Evolutionary conservation across 2,329 filamentous ascomycete genomes (phyloP).

Genomic region (Fusarium illudens): DNA sequence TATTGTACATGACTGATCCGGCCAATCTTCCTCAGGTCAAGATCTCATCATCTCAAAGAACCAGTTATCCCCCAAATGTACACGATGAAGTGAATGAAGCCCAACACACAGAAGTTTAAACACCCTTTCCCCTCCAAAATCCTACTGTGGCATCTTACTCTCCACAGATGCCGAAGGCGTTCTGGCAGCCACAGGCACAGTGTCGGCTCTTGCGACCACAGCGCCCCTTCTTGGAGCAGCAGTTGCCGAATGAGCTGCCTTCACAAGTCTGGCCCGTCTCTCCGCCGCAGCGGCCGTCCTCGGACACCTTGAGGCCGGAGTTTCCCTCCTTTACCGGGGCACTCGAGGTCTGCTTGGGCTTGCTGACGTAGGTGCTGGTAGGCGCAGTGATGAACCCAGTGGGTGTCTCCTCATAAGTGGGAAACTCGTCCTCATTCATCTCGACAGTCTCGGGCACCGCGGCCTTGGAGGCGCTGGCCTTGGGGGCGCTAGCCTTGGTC

Average conservation of each 20-base stretch:
- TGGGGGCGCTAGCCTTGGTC: conserved; percentile 12
- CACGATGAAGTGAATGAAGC: conserved; percentile 35
- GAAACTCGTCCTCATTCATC: conserved; percentile 9
- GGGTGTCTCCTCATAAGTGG: conserved; percentile 21
- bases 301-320: conserved; percentile 44
- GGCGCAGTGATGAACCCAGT: conserved; percentile 8
- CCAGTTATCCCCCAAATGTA: conserved; percentile 32
- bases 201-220: conserved; percentile 50
- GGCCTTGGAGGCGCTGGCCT: conserved; percentile 9
- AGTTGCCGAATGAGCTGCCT: conserved; percentile 53
- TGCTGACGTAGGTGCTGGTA: conserved; percentile 7
- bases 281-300: conserved; percentile 53
- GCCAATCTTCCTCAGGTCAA: conserved; percentile 20
- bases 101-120: not conserved
- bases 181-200: conserved; percentile 50
- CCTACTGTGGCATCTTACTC: conserved; percentile 1
- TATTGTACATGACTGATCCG: conserved; percentile 10
- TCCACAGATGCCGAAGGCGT: conserved; percentile 48
- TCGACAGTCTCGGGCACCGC: conserved; percentile 19
- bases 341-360: conserved; percentile 29
- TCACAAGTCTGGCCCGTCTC: conserved; percentile 51
- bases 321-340: conserved; percentile 4
- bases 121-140: not conserved
- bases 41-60: conserved; percentile 15
- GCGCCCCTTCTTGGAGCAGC: conserved; percentile 53